These are phyloP conservation scores for Barnettozyma botsteinii DNA, from an alignment of 805 yeast genomes.

Conservation along the genomic window DNA sequence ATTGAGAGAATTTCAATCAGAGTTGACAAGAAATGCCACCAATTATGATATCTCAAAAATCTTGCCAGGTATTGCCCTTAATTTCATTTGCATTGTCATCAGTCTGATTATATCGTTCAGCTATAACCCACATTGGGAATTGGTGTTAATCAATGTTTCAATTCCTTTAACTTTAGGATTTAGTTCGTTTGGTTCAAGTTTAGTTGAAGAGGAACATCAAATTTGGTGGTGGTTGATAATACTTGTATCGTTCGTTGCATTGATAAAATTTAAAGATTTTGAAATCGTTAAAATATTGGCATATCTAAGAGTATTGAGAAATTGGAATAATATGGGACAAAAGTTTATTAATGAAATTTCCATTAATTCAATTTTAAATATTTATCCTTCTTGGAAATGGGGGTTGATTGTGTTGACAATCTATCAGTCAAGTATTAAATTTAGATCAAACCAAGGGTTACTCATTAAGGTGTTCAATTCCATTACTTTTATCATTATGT, in stretches of 20 bases:
- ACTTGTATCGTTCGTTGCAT: neutral
- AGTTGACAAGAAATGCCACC: slow-evolving; percentile 57
- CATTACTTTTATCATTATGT: neutral
- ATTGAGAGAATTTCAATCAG: slow-evolving; percentile 36
- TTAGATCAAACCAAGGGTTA: slow-evolving; percentile 3
- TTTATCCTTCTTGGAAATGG: slow-evolving; percentile 39
- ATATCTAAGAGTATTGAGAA: slow-evolving; percentile 52
- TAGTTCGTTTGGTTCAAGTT: slow-evolving; percentile 77
- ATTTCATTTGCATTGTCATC: slow-evolving; percentile 13
- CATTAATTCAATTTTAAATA: neutral
- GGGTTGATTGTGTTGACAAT: slow-evolving; percentile 26
- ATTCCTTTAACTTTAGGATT: slow-evolving; percentile 36
- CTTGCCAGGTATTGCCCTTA: slow-evolving; percentile 23
- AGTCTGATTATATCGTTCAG: slow-evolving; percentile 3
- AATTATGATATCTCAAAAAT: slow-evolving; percentile 60
- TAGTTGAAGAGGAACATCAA: slow-evolving; percentile 95
- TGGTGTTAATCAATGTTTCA: neutral
- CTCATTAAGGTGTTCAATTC: slow-evolving; percentile 2
- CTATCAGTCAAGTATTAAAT: neutral
- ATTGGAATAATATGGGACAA: slow-evolving; percentile 91
- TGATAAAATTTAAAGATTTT: neutral
- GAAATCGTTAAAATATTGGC: slow-evolving; percentile 2
- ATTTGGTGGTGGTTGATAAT: slow-evolving; percentile 78
- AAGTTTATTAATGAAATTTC: slow-evolving; percentile 43
- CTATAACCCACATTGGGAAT: neutral